These are phyloP conservation scores for Westerdykella sp. DNA, from an alignment of 2,329 filamentous ascomycete genomes.

Conservation along the genomic window DNA sequence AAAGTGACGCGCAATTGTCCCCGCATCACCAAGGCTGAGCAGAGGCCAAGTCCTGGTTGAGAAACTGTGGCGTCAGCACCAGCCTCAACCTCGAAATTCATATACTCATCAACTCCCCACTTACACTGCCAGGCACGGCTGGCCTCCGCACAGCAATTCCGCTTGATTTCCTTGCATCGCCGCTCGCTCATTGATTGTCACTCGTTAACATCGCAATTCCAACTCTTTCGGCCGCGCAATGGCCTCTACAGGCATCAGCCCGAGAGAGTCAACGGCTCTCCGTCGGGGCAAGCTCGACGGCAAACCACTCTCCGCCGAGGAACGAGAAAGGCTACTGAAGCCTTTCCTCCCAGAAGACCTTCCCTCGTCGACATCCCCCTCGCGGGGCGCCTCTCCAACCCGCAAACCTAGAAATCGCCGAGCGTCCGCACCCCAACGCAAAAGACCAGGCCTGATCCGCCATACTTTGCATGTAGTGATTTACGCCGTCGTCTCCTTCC, in stretches of 20 bases:
- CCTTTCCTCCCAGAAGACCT: slow-evolving; percentile 42
- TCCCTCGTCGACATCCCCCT: slow-evolving; percentile 4
- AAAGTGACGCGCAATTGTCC: slow-evolving; percentile 27
- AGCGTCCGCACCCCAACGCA: slow-evolving; percentile 15
- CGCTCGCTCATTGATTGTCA: slow-evolving; percentile 1
- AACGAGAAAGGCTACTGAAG: slow-evolving; percentile 48
- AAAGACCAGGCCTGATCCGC: slow-evolving; percentile 55
- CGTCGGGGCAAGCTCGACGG: slow-evolving; percentile 33
- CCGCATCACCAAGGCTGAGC: slow-evolving; percentile 26
- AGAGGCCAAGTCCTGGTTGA: background rate
- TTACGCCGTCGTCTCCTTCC: slow-evolving; percentile 64
- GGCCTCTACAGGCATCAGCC: slow-evolving; percentile 28
- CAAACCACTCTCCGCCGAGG: slow-evolving; percentile 37
- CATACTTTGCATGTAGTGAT: slow-evolving; percentile 60
- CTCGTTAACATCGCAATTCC: background rate
- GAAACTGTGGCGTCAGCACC: slow-evolving; percentile 10
- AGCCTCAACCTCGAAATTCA: slow-evolving; percentile 23
- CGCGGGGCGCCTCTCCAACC: background rate
- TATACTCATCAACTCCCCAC: slow-evolving; percentile 11
- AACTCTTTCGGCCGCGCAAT: slow-evolving; percentile 17
- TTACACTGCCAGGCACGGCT: slow-evolving; percentile 4
- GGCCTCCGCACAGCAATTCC: slow-evolving; percentile 4
- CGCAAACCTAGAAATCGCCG: slow-evolving; percentile 7
- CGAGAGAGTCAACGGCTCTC: slow-evolving; percentile 29
- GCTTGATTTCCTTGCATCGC: background rate